phyloP scores from a whole-genome alignment of 163 green algal species.

The Chloroidium sp. region DNA sequence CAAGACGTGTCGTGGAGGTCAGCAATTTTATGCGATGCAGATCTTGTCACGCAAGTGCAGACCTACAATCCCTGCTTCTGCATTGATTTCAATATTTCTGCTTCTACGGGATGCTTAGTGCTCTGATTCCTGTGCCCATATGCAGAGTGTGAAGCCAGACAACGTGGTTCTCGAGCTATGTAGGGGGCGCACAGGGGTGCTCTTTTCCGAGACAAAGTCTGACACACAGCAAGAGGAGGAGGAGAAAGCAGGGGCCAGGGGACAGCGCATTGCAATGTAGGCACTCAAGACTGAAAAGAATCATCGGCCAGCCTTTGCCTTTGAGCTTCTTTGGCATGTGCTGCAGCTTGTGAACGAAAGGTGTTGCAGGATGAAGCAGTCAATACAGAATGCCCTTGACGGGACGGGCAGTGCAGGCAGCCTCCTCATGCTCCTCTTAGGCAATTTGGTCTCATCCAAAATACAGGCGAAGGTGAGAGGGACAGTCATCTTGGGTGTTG shows the following conservation, averaged over 20 bases:
- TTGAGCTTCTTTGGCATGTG: not conserved
- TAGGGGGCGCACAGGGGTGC: slow-evolving; percentile 40
- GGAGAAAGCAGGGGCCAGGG: not conserved
- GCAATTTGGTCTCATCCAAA: not conserved
- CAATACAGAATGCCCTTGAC: too few species aligned
- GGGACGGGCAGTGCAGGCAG: not conserved
- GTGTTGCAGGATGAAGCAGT: not conserved
- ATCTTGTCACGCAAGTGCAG: not conserved
- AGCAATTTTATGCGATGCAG: not conserved
- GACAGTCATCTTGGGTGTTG: not conserved
- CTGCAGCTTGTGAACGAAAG: not conserved
- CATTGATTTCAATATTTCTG: not conserved
- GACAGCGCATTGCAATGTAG: too few species aligned
- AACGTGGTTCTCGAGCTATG: slow-evolving; percentile 87
- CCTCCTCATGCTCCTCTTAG: not conserved
- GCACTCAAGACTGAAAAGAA: too few species aligned
- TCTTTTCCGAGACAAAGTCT: slow-evolving; percentile 25
- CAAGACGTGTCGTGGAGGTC: not conserved
- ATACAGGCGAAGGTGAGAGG: not conserved
- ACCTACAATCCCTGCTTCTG: not conserved
- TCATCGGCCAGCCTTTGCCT: not conserved
- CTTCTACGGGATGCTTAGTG: not conserved
- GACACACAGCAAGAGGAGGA: not conserved
- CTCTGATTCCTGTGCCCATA: not conserved
- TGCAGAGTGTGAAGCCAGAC: slow-evolving; percentile 46